These are phyloP conservation scores for Fusarium sarcochroum DNA, from an alignment of 2,329 filamentous ascomycete genomes.

Conservation along the genomic window DNA sequence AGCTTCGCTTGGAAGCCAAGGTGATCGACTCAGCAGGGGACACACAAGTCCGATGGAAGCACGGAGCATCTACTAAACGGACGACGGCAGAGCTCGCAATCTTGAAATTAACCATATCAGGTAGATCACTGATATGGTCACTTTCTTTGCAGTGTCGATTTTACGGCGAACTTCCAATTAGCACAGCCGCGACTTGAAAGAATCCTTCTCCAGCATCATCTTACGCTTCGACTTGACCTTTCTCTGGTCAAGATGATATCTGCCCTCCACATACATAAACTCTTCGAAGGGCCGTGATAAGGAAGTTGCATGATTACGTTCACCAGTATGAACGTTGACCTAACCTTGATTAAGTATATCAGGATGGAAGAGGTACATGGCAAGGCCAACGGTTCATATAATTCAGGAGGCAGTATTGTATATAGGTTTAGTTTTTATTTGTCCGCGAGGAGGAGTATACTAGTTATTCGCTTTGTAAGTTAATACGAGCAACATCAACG, in stretches of 20 bases:
- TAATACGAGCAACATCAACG: background rate
- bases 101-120: slow-evolving; percentile 21
- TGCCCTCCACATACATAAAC: too few species aligned
- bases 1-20: slow-evolving; percentile 42
- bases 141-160: background rate
- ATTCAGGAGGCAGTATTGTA: background rate
- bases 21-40: slow-evolving; percentile 47
- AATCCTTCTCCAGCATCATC: background rate
- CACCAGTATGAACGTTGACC: background rate
- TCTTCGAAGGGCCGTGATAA: background rate
- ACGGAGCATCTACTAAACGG: slow-evolving; percentile 50
- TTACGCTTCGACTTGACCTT: background rate
- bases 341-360: slow-evolving; percentile 6
- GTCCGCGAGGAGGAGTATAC: slow-evolving; percentile 1
- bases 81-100: slow-evolving; percentile 38
- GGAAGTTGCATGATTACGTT: background rate
- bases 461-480: background rate
- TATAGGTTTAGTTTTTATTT: slow-evolving; percentile 1
- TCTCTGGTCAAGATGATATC: background rate
- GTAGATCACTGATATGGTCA: slow-evolving; percentile 7
- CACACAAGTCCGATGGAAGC: slow-evolving; percentile 38
- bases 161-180: background rate
- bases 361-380: slow-evolving; percentile 4
- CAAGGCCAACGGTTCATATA: background rate
- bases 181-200: background rate